Evolutionary conservation across 495 filamentous ascomycete species (phyloP), one percentile per base, ranked within the genome.

Genomic region (Paragyromitra xinjiangensis): DNA sequence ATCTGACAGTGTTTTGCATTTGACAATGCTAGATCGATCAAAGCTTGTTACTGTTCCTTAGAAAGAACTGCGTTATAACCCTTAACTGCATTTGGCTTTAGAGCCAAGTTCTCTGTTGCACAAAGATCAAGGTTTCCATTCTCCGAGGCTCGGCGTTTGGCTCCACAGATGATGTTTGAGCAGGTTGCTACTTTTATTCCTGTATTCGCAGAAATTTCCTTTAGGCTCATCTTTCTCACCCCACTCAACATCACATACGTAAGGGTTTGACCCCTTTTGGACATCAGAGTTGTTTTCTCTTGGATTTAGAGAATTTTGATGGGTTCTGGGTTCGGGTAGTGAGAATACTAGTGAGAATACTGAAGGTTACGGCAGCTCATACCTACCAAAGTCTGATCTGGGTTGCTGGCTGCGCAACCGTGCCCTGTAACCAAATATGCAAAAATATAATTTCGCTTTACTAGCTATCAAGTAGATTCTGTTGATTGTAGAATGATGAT

Each of bases 111-210:
- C 55, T 71, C 51, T 8, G 24, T 42, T 4, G 55, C 19, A n/a
- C 53, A 71, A 2, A 62, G 22, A 19, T 71, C 68, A 7, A 2
- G 8, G 19, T 29, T 71, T 7, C 55, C 39, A 0, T 51, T 62
- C 24, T 73, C 44, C 19, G 6, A 16, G 19, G 70, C 44, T 45
- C 29, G 3, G 26, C 70, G 9, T 22, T 66, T 73, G 9, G 59
- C 70, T 53, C 65, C 70, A n/a, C 61, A 6, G 6, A 73, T 73
- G 11, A 73, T 56, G 24, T 56, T 73, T 0, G 24, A 22, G 11
- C 70, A 66, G 24, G 59, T 66, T 1, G 11, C 4, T 0, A 34
- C 19, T 9, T 0, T 42, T 8, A 73, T 39, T 24, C 45, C 44
- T 12, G 45, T 11, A 9, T 56, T 53, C 6, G 14, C 14, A n/a